These are phyloP conservation scores for Adiantum capillusveneris DNA, from an alignment of 75 land plant species.

Conservation along the genomic window DNA sequence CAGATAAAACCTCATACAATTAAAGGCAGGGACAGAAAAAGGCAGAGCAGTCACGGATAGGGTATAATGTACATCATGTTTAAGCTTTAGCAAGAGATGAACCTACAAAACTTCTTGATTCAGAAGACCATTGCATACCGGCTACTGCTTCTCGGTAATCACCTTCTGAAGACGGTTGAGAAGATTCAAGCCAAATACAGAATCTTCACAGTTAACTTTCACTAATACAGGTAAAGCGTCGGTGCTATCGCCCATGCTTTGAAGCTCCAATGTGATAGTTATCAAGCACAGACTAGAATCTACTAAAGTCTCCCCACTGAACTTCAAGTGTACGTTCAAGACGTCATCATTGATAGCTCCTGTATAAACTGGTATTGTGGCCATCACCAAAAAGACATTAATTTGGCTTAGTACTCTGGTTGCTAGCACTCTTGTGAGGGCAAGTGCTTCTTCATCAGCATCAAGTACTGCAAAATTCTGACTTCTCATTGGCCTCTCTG, in stretches of 20 bases:
- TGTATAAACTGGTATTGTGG: constrained; percentile 53
- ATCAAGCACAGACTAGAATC: constrained; percentile 53
- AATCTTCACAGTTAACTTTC: constrained; percentile 86
- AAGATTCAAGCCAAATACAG: constrained; percentile 77
- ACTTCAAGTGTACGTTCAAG: constrained; percentile 52
- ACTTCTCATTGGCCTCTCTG: constrained; percentile 1
- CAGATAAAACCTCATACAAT: too few relatives aligned
- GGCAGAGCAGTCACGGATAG: too few relatives aligned
- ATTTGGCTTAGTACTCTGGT: constrained; percentile 52
- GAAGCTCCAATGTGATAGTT: constrained; percentile 43
- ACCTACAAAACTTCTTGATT: too few relatives aligned
- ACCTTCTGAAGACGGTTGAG: constrained; percentile 46
- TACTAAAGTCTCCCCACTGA: constrained; percentile 68
- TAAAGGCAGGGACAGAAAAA: too few relatives aligned
- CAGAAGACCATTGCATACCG: too few relatives aligned
- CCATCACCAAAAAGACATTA: constrained; percentile 61
- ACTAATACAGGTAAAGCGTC: constrained; percentile 35
- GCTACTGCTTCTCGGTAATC: neutral
- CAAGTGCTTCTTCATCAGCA: constrained; percentile 23
- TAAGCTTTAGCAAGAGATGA: too few relatives aligned
- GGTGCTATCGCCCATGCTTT: constrained; percentile 11
- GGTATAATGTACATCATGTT: too few relatives aligned
- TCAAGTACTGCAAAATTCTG: constrained; percentile 18
- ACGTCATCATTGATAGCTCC: constrained; percentile 29
- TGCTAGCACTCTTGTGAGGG: constrained; percentile 47